phyloP scores from a whole-genome alignment of 2,329 filamentous ascomycete species.

The Stachybotrys echinatus region DNA sequence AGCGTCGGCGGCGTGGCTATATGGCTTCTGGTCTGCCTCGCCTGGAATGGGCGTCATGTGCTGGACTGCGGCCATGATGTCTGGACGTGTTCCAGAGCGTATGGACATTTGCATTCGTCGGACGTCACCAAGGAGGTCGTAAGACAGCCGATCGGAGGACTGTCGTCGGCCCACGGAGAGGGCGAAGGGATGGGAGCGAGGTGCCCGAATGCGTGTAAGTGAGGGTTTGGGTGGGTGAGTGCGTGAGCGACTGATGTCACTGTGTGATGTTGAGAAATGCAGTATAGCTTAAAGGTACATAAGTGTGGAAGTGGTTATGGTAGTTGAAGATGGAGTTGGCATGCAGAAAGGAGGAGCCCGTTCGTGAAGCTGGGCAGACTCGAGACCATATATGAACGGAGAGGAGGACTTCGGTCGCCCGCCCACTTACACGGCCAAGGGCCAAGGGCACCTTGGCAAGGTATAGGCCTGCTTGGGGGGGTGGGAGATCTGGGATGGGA shows the following conservation, averaged over 20 bases:
- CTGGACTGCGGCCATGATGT: background rate
- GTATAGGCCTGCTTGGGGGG: background rate
- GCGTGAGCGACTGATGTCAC: background rate
- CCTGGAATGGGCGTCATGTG: background rate
- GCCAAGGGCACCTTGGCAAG: too few relatives aligned
- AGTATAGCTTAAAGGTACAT: background rate
- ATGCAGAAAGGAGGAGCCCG: background rate
- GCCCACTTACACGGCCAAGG: background rate
- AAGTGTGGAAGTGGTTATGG: background rate
- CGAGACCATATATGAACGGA: background rate
- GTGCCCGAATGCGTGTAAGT: background rate
- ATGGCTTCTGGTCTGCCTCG: background rate
- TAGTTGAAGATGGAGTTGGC: background rate
- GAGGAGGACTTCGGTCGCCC: background rate
- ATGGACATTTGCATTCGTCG: background rate
- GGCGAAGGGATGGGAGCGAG: background rate
- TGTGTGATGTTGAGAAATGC: background rate
- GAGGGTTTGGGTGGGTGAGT: background rate
- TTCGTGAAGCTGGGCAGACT: background rate
- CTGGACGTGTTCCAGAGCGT: background rate
- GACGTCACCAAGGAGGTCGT: background rate
- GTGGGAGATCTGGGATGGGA: background rate
- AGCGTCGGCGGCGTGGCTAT: background rate
- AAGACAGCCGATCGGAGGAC: background rate
- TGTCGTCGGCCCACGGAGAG: background rate